Base-by-base conservation (phyloP, 2,329 filamentous ascomycete species). In the Fusarium vanettenii region DNA sequence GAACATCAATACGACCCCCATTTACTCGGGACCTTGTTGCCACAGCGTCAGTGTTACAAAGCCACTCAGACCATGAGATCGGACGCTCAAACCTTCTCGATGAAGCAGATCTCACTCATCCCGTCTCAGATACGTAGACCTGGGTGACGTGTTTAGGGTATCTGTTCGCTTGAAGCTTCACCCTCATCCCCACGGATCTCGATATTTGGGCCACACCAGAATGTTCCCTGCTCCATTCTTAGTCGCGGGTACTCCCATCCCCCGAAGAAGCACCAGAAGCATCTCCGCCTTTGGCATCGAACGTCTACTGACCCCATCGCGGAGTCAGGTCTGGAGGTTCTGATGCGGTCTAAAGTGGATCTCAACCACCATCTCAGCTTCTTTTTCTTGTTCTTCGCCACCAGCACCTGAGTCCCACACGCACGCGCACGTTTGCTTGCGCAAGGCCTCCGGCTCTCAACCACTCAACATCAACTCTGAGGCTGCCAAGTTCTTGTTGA, bases 281-380 rank as follows among this genome's bases (percentile, higher is more conserved):
- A 48, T 62, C 63, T 63, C 72, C 64, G 39, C 41, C 64, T 69
- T 68, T 48, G 16, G 57, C n/a, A 71, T 69, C 27, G 39, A 75
- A 60, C 43, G 35, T 55, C 61, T 14, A 65, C 56, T 59, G 69
- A 70, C 61, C 41, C 50, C 48, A 56, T 72, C 57, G 14, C 59
- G 52, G 59, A 33, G 33, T 70, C 41, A n/a, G 57, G 50, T 61
- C 20, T 64, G 37, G 64, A 72, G 48, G 59, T 52, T 41, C 45
- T 37, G 22, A 22, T 73, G 72, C 48, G 67, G 70, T 75, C 37
- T 41, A 66, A 35, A 71, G 73, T 75, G 73, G 73, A 73, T 50
- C 59, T 72, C 20, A 37, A 50, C 37, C 37, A 69, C 66, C 56
- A 64, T 45, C 43, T 63, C 63, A 60, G 25, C 45, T 61, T 69